phyloP scores from a whole-genome alignment of 768 basidiomycete genomes.

The Rhodotorula paludigena region DNA sequence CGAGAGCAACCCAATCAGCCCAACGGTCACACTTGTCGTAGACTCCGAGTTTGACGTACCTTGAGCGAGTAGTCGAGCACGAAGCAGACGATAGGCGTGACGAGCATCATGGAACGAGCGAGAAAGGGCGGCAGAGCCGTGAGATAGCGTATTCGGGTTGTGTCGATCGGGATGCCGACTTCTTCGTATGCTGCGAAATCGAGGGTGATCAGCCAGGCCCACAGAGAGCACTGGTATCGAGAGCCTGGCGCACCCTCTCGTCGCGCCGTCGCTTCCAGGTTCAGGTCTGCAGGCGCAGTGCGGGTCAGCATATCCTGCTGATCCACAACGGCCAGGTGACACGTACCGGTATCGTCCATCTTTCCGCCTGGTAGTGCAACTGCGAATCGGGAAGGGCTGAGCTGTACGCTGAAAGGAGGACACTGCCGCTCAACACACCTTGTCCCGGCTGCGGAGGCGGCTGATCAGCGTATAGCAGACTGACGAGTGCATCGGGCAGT shows the following conservation, averaged over 20 bases:
- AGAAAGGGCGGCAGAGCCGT: conserved; percentile 41
- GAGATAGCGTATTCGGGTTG: conserved; percentile 34
- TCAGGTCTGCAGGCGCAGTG: conserved; percentile 11
- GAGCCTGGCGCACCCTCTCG: conserved; percentile 21
- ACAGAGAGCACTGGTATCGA: too few species aligned
- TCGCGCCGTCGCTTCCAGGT: conserved; percentile 35
- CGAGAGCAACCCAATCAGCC: too few species aligned
- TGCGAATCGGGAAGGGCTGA: background rate
- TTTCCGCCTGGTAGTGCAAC: conserved; percentile 35
- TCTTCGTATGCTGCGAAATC: conserved; percentile 39
- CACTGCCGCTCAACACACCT: background rate
- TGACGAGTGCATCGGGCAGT: background rate
- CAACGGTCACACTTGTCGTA: too few species aligned
- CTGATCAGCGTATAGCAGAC: background rate
- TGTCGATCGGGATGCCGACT: conserved; percentile 38
- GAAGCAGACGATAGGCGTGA: conserved; percentile 37
- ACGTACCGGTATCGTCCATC: conserved; percentile 32
- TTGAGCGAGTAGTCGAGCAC: conserved; percentile 31
- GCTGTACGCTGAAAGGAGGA: too few species aligned
- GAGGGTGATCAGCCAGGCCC: too few species aligned
- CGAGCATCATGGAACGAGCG: conserved; percentile 35
- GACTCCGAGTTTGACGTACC: background rate
- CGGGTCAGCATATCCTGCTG: background rate
- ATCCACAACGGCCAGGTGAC: accelerated
- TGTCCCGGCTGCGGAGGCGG: conserved; percentile 23